phyloP scores from a whole-genome alignment of 495 filamentous ascomycete genomes.

The Sporormia fimetaria region DNA sequence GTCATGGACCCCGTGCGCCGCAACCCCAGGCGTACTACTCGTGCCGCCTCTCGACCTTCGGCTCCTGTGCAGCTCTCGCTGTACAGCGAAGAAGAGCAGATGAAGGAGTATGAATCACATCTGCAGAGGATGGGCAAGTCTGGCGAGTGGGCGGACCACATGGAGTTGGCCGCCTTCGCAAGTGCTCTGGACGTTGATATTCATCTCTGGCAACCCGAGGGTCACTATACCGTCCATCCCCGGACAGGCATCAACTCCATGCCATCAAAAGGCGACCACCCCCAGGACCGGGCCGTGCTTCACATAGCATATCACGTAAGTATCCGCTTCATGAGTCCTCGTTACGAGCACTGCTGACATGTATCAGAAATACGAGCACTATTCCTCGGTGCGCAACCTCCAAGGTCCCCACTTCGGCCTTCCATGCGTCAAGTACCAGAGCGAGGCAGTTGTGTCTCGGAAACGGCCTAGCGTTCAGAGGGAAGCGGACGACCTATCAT shows the following conservation, averaged over 20 bases:
- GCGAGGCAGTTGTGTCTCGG: slow-evolving; percentile 17
- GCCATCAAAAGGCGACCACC: slow-evolving; percentile 6
- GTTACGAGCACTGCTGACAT: neutral
- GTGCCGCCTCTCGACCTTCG: slow-evolving; percentile 37
- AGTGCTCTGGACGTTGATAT: slow-evolving; percentile 51
- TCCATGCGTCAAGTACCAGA: slow-evolving; percentile 35
- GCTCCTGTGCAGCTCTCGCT: slow-evolving; percentile 26
- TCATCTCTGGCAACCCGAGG: slow-evolving; percentile 47
- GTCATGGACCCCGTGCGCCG: slow-evolving; percentile 45
- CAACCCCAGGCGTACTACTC: slow-evolving; percentile 52
- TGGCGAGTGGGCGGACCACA: slow-evolving; percentile 59
- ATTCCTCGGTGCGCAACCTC: slow-evolving; percentile 57
- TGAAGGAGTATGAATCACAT: slow-evolving; percentile 51
- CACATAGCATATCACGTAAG: slow-evolving; percentile 66
- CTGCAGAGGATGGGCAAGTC: slow-evolving; percentile 49
- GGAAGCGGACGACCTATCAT: slow-evolving; percentile 7
- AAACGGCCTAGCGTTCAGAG: slow-evolving; percentile 13
- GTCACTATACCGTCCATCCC: slow-evolving; percentile 34
- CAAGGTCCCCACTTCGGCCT: slow-evolving; percentile 48
- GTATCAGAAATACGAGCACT: slow-evolving; percentile 55
- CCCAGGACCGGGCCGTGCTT: slow-evolving; percentile 28
- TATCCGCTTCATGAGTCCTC: slow-evolving; percentile 9
- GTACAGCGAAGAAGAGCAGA: slow-evolving; percentile 46
- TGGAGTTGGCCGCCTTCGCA: slow-evolving; percentile 61
- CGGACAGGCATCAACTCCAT: neutral